Percentiles rank a stretch among this genome's conserved stretches.
Evolutionary conservation across 495 filamentous ascomycete genomes (phyloP).

Genomic region (Penicillium psychrofluorescens): DNA sequence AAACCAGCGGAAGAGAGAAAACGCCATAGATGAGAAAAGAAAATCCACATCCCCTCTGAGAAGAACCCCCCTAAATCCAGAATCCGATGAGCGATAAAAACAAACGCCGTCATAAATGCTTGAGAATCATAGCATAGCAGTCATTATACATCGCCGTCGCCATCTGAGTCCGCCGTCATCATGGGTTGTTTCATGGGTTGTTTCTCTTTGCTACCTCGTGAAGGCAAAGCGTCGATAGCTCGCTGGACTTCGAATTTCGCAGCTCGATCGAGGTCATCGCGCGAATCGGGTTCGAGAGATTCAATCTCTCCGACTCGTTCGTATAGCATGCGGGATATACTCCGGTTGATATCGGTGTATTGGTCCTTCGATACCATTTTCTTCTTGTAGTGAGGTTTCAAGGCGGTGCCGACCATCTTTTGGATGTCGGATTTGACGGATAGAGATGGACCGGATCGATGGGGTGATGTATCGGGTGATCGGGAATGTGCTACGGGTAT

Average conservation of each 20-base stretch:
- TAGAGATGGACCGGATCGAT: conserved; percentile 50
- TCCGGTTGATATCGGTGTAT: conserved; percentile 81
- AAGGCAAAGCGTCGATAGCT: conserved; percentile 41
- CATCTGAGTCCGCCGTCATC: conserved; percentile 13
- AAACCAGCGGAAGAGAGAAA: no score
- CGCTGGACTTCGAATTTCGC: conserved; percentile 68
- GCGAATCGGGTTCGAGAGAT: conserved; percentile 48
- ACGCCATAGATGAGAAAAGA: neutral
- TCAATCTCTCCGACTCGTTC: conserved; percentile 61
- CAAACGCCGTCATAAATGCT: conserved; percentile 18
- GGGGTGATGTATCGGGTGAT: conserved; percentile 50
- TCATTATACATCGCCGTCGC: conserved; percentile 20
- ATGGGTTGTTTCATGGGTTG: conserved; percentile 20
- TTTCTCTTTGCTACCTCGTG: conserved; percentile 16
- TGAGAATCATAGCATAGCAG: conserved; percentile 7
- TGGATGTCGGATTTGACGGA: conserved; percentile 76
- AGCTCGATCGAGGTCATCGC: conserved; percentile 57
- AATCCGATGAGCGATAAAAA: conserved; percentile 3
- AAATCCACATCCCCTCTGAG: neutral
- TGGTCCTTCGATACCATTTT: conserved; percentile 70
- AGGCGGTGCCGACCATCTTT: conserved; percentile 66
- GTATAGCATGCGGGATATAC: conserved; percentile 77
- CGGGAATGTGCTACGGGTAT: conserved; percentile 21
- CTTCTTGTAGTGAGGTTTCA: conserved; percentile 67
- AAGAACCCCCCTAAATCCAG: neutral